Percentiles rank a stretch among this genome's conserved stretches.
phyloP scores from a whole-genome alignment of 2,329 filamentous ascomycete species.

The Hyphodiscus sp. region DNA sequence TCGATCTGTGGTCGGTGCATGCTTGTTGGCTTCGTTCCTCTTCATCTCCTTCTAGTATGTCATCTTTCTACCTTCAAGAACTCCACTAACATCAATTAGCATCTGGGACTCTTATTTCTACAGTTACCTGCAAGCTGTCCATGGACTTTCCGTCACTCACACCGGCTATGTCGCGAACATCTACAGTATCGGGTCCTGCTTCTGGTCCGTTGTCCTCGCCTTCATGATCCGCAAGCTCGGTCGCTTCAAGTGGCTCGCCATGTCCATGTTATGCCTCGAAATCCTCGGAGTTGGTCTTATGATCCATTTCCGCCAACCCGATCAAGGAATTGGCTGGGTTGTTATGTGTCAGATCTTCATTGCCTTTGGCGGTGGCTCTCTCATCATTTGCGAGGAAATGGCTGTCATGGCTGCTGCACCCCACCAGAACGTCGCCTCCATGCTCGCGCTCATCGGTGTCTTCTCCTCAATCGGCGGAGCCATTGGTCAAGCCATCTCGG shows the following conservation, averaged over 20 bases:
- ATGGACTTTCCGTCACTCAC: slow-evolving; percentile 41
- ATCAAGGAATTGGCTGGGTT: slow-evolving; percentile 44
- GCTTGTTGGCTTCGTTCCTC: slow-evolving; percentile 35
- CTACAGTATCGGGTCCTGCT: slow-evolving; percentile 44
- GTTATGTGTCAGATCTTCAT: slow-evolving; percentile 56
- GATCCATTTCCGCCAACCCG: slow-evolving; percentile 50
- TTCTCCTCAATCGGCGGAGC: slow-evolving; percentile 55
- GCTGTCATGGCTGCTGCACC: slow-evolving; percentile 52
- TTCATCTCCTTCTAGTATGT: slow-evolving; percentile 44
- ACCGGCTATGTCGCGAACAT: slow-evolving; percentile 45
- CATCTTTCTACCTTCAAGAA: background rate
- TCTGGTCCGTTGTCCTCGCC: slow-evolving; percentile 40
- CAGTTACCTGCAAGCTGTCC: slow-evolving; percentile 48
- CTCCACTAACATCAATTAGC: slow-evolving; percentile 37
- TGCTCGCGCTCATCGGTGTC: slow-evolving; percentile 55
- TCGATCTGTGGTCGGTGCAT: slow-evolving; percentile 44
- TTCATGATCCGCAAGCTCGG: slow-evolving; percentile 33
- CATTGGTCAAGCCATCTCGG: slow-evolving; percentile 53
- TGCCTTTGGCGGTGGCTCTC: slow-evolving; percentile 48
- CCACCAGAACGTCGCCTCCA: slow-evolving; percentile 55
- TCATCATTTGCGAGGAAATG: slow-evolving; percentile 53
- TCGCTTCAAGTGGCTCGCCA: slow-evolving; percentile 23
- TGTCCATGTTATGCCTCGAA: slow-evolving; percentile 16
- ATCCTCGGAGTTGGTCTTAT: slow-evolving; percentile 50
- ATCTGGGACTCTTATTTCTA: slow-evolving; percentile 48